Evolutionary conservation across 176 grass and related monocot genomes (phyloP), one percentile per base, ranked within the genome.

Genomic region (Aegilops speltoides): DNA sequence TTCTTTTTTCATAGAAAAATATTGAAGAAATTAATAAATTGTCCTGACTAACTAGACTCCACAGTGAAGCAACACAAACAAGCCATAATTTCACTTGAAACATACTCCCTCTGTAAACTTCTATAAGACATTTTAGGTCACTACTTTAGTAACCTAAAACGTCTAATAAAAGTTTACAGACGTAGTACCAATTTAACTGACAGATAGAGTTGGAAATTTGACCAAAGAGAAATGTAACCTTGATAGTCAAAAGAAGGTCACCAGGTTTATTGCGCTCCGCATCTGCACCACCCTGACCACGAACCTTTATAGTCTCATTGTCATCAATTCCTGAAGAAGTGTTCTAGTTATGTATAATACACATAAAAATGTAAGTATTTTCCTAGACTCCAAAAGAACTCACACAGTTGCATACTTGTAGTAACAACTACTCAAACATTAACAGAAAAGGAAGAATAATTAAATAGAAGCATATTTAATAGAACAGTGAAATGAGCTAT

Each of bases 161-260:
- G 45, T 48, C 45, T 15, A 48, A 48, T 48, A 48, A 48, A 48
- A 48, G 45, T 48, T 48, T 48, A 48, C 45, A 48, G 45, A 48
- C 4, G 45, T 48, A 48, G 45, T 48, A 82, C 41, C 31, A 40
- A 61, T 63, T 75, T 63, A 84, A 81, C 71, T 79, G 32, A 63
- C 7, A 46, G 17, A 14, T 64, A 19, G 2, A 73, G 17, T 81
- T 46, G 32, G 37, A 46, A 90, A 59, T 34, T 32, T 75, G 59
- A 50, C 12, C 13, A 63, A 48, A 80, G 22, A 76, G 52, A 34
- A 90, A 85, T 31, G 20, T 3, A 67, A 97, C 95, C 95, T 93
- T 97, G 87, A 95, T 91, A 67, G 87, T 94, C 56, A 97, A 91
- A 91, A 88, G 89, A 93, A 97, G 95, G 85, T 97, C 92, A 41